Conservation (phyloP, 106 monocot genomes). For the Dactylorhiza incarnata region DNA sequence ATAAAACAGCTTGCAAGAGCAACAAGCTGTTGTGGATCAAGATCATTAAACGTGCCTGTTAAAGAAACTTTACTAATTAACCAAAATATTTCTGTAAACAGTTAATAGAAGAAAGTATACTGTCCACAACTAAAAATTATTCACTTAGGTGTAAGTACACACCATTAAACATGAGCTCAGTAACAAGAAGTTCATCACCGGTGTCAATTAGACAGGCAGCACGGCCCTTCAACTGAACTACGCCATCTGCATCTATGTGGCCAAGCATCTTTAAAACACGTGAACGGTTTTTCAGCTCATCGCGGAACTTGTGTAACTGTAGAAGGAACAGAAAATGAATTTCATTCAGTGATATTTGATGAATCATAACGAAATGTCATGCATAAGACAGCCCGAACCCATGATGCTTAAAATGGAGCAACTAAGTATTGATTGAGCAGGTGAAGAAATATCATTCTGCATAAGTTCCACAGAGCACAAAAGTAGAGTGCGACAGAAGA, state of each 20-base stretch:
- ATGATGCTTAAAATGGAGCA: background rate
- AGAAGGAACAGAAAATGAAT: conserved; percentile 8
- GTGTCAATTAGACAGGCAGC: conserved; percentile 99
- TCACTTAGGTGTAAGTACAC: background rate
- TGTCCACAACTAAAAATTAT: background rate
- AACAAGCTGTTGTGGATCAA: conserved; percentile 89
- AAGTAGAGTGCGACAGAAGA: background rate
- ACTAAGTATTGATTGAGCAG: background rate
- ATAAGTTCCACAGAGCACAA: background rate
- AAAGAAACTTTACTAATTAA: conserved; percentile 3
- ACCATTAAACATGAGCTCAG: conserved; percentile 99
- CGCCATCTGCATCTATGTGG: conserved; percentile 94
- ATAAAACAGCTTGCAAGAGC: conserved; percentile 96
- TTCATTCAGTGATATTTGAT: background rate
- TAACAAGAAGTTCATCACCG: conserved; percentile 95
- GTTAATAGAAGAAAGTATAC: background rate
- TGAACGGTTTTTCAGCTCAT: conserved; percentile 92
- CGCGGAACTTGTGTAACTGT: conserved; percentile 96
- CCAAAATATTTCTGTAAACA: background rate
- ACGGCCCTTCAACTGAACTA: conserved; percentile 87
- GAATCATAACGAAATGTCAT: background rate
- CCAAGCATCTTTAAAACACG: conserved; percentile 94
- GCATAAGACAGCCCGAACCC: background rate
- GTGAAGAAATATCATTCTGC: background rate
- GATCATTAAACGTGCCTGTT: conserved; percentile 95